Evolutionary conservation across 805 yeast species (phyloP).

Genomic region (Yamadazyma sp.): DNA sequence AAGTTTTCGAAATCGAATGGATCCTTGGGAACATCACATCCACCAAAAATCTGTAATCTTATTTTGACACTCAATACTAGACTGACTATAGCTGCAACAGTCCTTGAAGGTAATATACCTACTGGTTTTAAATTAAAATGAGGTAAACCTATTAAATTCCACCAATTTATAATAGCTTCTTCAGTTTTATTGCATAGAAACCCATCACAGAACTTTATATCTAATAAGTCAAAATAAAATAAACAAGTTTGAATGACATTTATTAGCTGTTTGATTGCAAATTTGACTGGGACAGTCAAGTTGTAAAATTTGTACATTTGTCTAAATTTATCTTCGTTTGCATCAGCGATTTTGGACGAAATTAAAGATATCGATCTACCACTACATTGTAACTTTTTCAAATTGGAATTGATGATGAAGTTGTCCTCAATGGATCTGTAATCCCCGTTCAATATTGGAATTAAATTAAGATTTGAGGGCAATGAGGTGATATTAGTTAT

Average conservation of each 20-base stretch:
- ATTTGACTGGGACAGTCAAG: conserved; percentile 49
- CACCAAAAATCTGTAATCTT: conserved; percentile 41
- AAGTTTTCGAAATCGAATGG: conserved; percentile 76
- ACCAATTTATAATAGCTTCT: conserved; percentile 72
- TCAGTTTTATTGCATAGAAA: conserved; percentile 76
- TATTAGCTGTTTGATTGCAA: conserved; percentile 73
- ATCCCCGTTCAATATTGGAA: conserved; percentile 67
- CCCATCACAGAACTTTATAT: conserved; percentile 76
- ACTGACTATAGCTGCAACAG: conserved; percentile 80
- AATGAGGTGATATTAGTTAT: conserved; percentile 81
- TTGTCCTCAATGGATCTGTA: conserved; percentile 46
- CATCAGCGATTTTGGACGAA: conserved; percentile 63
- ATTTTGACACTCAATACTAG: conserved; percentile 68
- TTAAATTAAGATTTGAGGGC: conserved; percentile 68
- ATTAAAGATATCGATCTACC: conserved; percentile 79
- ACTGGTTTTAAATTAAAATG: conserved; percentile 42
- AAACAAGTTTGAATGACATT: conserved; percentile 71
- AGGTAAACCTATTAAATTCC: conserved; percentile 67
- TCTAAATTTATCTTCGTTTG: conserved; percentile 77
- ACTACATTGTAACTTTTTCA: conserved; percentile 75
- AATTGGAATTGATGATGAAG: conserved; percentile 72
- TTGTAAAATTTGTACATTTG: conserved; percentile 63
- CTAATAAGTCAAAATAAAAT: conserved; percentile 72
- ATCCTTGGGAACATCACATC: conserved; percentile 68
- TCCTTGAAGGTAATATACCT: conserved; percentile 58